These are phyloP conservation scores for Trichomonascus vanleenenianus DNA, from an alignment of 805 yeast species.

Conservation along the genomic window DNA sequence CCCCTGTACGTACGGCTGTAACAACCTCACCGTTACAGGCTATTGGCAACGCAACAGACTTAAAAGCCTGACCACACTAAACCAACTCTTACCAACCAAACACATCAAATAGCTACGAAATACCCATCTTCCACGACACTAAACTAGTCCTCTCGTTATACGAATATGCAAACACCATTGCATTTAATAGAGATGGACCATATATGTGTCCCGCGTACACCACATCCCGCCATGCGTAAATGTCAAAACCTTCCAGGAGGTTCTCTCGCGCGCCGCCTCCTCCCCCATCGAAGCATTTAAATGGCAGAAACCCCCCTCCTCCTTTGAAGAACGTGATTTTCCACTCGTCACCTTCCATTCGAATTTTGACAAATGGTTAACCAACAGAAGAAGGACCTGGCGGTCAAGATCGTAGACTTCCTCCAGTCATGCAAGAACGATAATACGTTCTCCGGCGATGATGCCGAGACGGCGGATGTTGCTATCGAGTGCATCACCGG, in stretches of 20 bases:
- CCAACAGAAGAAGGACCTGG: conserved; percentile 30
- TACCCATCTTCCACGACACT: no score
- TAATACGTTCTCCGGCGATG: conserved; percentile 68
- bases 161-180: no score
- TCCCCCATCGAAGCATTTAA: background rate
- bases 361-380: background rate
- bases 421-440: conserved; percentile 50
- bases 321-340: background rate
- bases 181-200: no score
- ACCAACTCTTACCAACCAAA: no score
- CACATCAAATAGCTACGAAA: no score
- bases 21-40: no score
- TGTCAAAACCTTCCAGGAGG: background rate
- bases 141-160: no score
- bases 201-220: no score
- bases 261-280: background rate
- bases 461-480: conserved; percentile 81
- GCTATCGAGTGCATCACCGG: conserved; percentile 91
- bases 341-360: background rate
- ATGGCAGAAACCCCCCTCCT: background rate
- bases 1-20: no score
- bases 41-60: no score
- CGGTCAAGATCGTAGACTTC: conserved; percentile 67
- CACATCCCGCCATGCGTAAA: background rate
- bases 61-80: no score